Percentiles rank a stretch among this genome's conserved stretches.
Conservation (phyloP, 169 alveolate species). For the Theileria annulata region DNA sequence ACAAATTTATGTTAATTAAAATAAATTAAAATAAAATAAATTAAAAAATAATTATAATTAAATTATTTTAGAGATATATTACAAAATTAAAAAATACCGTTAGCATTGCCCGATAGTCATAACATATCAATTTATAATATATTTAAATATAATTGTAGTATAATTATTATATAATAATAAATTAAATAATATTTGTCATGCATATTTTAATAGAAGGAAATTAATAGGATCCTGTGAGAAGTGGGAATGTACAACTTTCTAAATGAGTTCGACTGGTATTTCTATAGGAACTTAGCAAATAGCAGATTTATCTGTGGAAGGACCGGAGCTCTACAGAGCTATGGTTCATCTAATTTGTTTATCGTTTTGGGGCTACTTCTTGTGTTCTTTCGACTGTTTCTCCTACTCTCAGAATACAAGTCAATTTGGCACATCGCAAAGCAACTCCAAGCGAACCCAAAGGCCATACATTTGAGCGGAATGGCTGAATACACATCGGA, state of each 20-base stretch:
- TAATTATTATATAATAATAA: background rate
- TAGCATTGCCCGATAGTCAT: slow-evolving; percentile 3
- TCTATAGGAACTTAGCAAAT: slow-evolving; percentile 30
- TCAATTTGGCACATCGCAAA: slow-evolving; percentile 21
- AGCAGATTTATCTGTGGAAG: slow-evolving; percentile 54
- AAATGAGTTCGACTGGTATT: slow-evolving; percentile 52
- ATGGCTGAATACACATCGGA: slow-evolving; percentile 57
- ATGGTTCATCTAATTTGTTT: slow-evolving; percentile 36
- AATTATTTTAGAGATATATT: no score
- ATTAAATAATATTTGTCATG: slow-evolving; percentile 7
- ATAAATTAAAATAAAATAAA: background rate
- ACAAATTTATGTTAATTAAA: background rate
- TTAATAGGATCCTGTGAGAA: background rate
- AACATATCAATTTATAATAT: slow-evolving; percentile 3
- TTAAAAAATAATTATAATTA: no score
- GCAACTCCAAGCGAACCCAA: slow-evolving; percentile 19
- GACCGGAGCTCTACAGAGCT: slow-evolving; percentile 40
- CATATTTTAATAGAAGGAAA: background rate
- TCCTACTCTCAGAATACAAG: slow-evolving; percentile 31
- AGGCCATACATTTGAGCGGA: slow-evolving; percentile 43
- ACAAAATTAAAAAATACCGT: no score
- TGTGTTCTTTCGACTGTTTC: slow-evolving; percentile 25
- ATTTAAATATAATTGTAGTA: background rate
- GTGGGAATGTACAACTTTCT: slow-evolving; percentile 23
- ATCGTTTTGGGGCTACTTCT: background rate